Percentiles rank a stretch among this genome's conserved stretches.
Conservation (phyloP, 1,284 basidiomycete species). For the Tilletia horrida region DNA sequence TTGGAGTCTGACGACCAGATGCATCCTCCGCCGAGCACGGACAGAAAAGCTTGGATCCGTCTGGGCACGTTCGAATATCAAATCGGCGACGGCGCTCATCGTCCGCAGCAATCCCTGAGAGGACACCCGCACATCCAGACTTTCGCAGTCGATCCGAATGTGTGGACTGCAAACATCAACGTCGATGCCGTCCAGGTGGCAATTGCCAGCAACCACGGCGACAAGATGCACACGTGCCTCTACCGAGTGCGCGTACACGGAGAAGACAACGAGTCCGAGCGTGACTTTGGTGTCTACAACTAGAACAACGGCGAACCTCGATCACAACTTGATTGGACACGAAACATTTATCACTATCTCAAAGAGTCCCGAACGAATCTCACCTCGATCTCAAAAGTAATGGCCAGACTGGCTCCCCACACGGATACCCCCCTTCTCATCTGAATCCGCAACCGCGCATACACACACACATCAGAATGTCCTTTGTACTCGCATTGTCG, state of each 20-base stretch:
- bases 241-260: constrained; percentile 71
- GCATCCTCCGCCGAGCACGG: constrained; percentile 19
- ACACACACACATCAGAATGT: too few relatives aligned
- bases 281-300: too few relatives aligned
- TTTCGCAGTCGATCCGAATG: constrained; percentile 70
- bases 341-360: too few relatives aligned
- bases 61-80: constrained; percentile 55
- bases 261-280: neutral
- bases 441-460: too few relatives aligned
- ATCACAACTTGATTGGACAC: neutral
- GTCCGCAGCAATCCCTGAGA: constrained; percentile 8
- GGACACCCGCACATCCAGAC: constrained; percentile 66
- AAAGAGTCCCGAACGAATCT: too few relatives aligned
- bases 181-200: constrained; percentile 75
- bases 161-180: constrained; percentile 69
- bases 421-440: too few relatives aligned
- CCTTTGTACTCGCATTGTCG: too few relatives aligned
- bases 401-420: too few relatives aligned
- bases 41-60: constrained; percentile 28
- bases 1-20: too few relatives aligned
- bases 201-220: constrained; percentile 82
- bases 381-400: too few relatives aligned
- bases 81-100: neutral
- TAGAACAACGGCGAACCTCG: neutral
- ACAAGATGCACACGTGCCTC: constrained; percentile 76